Conservation (phyloP, 176 grass and related monocot genomes). For the Guadua angustifolia region DNA sequence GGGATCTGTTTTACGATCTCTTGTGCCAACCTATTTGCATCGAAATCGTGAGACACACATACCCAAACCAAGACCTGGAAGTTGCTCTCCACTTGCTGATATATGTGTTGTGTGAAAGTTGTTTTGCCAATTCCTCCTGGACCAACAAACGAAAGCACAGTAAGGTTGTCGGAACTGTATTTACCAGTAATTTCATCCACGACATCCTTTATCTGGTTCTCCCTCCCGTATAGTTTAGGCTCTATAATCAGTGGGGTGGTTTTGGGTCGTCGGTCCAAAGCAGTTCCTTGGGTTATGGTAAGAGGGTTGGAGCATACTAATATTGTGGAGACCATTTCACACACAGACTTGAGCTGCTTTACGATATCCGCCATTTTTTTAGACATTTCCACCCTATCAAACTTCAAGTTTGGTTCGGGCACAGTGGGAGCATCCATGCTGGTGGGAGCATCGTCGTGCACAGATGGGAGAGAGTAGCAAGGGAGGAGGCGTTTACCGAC, state of each 20-base stretch:
- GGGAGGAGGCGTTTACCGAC: conserved; percentile 3
- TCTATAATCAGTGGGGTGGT: neutral
- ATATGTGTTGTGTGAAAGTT: neutral
- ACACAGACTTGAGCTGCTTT: neutral
- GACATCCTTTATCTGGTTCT: too few species aligned
- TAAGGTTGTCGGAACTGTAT: neutral
- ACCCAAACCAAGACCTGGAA: too few species aligned
- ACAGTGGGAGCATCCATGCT: too few species aligned
- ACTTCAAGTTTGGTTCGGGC: neutral
- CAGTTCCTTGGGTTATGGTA: neutral
- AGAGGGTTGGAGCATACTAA: too few species aligned
- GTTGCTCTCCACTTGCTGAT: too few species aligned
- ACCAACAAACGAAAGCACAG: neutral
- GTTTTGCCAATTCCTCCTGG: too few species aligned
- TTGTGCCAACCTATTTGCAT: too few species aligned
- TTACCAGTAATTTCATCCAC: neutral
- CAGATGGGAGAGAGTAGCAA: neutral
- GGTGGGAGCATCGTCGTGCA: neutral
- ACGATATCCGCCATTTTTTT: neutral
- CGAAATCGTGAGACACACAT: too few species aligned
- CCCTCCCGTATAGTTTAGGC: conserved; percentile 32
- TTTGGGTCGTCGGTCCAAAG: neutral
- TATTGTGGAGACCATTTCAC: neutral
- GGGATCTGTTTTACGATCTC: too few species aligned
- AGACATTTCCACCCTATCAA: neutral